Evolutionary conservation across 768 basidiomycete species (phyloP).

Genomic region (Rhizopogon vesiculosus): DNA sequence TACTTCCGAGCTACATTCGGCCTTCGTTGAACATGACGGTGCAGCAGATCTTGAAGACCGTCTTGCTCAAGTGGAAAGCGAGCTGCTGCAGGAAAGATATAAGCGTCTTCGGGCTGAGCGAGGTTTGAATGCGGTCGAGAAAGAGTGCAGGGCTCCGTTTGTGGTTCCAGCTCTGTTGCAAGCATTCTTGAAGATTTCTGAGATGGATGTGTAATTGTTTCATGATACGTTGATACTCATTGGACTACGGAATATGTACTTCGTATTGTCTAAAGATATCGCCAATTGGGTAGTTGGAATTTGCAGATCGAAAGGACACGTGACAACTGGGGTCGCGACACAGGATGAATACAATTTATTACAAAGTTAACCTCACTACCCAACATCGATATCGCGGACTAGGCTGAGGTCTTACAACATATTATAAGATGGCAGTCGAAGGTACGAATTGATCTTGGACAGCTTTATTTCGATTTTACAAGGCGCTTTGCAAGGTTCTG

Average conservation of each 20-base stretch:
- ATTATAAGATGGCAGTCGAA: constrained; percentile 1
- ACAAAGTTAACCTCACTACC: neutral
- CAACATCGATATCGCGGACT: neutral
- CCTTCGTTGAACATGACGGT: neutral
- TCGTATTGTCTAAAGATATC: neutral
- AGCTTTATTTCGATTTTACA: neutral
- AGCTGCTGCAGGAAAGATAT: constrained; percentile 33
- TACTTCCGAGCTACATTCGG: neutral
- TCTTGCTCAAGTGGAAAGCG: constrained; percentile 24
- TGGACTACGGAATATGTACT: too few relatives aligned
- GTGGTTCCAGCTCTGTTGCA: constrained; percentile 53
- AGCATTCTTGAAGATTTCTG: constrained; percentile 47
- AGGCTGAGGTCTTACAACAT: neutral
- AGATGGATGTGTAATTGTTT: constrained; percentile 15
- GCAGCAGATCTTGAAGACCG: constrained; percentile 23
- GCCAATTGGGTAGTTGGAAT: too few relatives aligned
- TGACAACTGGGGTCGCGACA: neutral
- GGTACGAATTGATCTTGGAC: neutral
- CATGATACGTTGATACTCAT: too few relatives aligned
- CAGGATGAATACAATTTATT: too few relatives aligned
- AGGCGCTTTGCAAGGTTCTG: constrained; percentile 4
- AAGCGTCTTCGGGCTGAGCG: constrained; percentile 39
- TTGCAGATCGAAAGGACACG: neutral
- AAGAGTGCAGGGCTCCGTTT: constrained; percentile 50
- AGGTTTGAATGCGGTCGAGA: constrained; percentile 39